Base-by-base conservation (phyloP, 371 early-diverging fungal genomes). In the Syncephalastrum sp. region DNA sequence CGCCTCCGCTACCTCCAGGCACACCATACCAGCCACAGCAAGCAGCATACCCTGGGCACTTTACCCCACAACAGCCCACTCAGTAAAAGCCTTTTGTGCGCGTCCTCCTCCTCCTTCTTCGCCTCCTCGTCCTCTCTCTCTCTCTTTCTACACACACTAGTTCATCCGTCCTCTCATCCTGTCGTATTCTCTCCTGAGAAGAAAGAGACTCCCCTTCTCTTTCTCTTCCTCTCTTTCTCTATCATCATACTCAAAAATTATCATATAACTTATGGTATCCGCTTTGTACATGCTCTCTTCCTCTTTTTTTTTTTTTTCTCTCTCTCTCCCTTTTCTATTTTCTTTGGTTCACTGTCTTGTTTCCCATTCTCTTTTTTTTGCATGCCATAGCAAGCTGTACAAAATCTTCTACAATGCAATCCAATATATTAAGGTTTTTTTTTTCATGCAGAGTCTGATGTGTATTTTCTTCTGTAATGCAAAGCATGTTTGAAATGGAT, bases 61-160 rank as follows among this genome's bases (percentile, higher is more conserved):
- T 33, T 33, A 33, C 38, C 38, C 38, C 38, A 25, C 59, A 58
- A 24, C 47, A 53, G 23, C 55, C 19, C 33, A 41, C 29, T 41
- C 47, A 42, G 49, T 50, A 42, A n/a, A 33, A 33, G 38, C 38
- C 38, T 33, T 33, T 33, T 33, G 38, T 33, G 38, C 38, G 38
- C 38, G 38, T 33, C 38, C 38, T 33, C 12, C 38, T 33, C 38
- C 38, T 33, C 38, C 38, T 33, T 33, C 38, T 33, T 33, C 38
- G 38, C 38, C 38, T 33, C 6, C 10, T 33, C 7, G 4, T 29
- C 10, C 10, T 10, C 38, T 33, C 38, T 38, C 17, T 19, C 29
- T 54, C 49, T 54, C 54, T 55, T 16, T 24, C 59, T 42, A 50
- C 58, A 45, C 54, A 58, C 48, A 47, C 53, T 55, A 44, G 50